Base-by-base conservation (phyloP, 129 eudicot genomes). In the Dittrichia graveolens region DNA sequence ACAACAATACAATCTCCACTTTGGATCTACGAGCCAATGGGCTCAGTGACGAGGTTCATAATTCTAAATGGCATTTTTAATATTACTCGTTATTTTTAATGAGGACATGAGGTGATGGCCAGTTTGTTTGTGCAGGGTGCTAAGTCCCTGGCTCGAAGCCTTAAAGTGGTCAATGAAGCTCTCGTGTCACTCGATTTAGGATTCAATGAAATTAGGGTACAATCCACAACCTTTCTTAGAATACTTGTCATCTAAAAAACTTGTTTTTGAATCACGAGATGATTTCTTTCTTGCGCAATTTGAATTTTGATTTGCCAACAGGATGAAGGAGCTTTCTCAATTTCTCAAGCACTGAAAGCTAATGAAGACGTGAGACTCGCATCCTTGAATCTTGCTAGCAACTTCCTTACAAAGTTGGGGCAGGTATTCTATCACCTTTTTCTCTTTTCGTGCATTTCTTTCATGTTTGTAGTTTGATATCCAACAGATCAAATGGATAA, bases 271-370 rank as follows among this genome's bases (percentile, higher is more conserved):
- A 60, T 18, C 45, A n/a, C 13, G 6, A 9, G 10, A n/a, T 24
- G 38, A 54, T 34, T 35, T 40, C 2, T 34, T 35, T 40, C 2
- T 64, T 45, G 49, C 60, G 48, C 5, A 24, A 15, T 54, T 44
- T 59, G 75, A 13, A 46, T 48, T 15, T 73, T 65, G 19, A 50
- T 19, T 71, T 78, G 58, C 40, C 64, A 52, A 66, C 85, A 94
- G 98, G 98, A 94, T 83, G 91, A 81, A 82, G 98, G 96, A 52
- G 98, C 98, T 13, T 94, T 90, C 41, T 88, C 98, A 13, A 94
- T 94, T 67, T 88, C 98, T 60, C 96, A 90, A 84, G 98, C 98
- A 72, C 85, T 94, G 42, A 94, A 94, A 77, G 82, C 98, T 41
- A 94, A 94, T 35, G 98, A 94, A 72, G 98, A 94, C 77, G 98